Evolutionary conservation across 441 rosid genomes (phyloP).

Genomic region (Jatropha podagrica): DNA sequence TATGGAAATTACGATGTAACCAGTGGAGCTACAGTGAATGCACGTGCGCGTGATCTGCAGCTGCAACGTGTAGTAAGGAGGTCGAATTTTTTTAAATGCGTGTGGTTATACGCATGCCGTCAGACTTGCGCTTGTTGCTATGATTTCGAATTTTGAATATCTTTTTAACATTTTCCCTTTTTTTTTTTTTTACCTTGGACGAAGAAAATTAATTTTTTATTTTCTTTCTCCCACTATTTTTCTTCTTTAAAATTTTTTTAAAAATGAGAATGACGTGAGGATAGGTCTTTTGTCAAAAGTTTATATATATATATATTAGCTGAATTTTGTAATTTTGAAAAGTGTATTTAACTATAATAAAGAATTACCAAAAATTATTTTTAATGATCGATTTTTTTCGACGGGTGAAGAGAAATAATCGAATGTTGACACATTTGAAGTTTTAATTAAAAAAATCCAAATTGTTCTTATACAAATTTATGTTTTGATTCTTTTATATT

Average conservation of each 20-base stretch:
- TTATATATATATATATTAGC: too few relatives aligned
- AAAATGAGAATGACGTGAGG: too few relatives aligned
- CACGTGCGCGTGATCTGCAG: slow-evolving; percentile 30
- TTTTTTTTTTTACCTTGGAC: too few relatives aligned
- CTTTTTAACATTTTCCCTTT: neutral
- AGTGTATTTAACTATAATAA: too few relatives aligned
- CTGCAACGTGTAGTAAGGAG: slow-evolving; percentile 13
- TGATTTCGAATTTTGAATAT: neutral
- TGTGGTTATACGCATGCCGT: slow-evolving; percentile 1
- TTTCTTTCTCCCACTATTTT: neutral
- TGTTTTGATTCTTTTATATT: neutral
- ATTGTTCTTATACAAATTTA: neutral
- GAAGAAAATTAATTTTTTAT: neutral
- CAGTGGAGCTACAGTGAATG: slow-evolving; percentile 24
- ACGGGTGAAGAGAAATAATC: neutral
- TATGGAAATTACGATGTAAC: slow-evolving; percentile 5
- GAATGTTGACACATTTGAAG: neutral
- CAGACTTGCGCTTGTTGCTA: slow-evolving; percentile 1
- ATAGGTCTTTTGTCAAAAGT: too few relatives aligned
- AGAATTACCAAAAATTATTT: too few relatives aligned
- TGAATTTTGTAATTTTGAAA: too few relatives aligned
- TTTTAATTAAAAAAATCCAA: neutral
- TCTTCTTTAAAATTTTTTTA: too few relatives aligned
- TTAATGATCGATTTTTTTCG: too few relatives aligned
- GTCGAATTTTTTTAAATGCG: slow-evolving; percentile 4